Base-by-base conservation (phyloP, 495 filamentous ascomycete species). In the Penicillium atrosanguineum region DNA sequence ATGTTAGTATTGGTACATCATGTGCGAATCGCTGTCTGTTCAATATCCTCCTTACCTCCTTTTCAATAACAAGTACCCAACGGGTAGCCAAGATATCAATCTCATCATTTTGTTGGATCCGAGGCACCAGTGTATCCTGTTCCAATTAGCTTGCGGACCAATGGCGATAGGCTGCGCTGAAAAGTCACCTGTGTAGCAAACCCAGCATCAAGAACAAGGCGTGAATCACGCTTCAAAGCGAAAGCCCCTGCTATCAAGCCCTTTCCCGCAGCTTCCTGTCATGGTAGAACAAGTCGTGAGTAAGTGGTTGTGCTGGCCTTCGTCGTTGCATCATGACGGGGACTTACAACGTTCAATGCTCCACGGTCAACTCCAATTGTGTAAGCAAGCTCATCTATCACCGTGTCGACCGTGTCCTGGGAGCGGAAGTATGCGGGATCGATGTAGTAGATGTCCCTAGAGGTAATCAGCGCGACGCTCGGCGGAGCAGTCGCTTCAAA, bases 31-130 rank as follows among this genome's bases (percentile, higher is more conserved):
- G 31, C 11, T 15, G 11, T 11, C 12, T 8, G 14, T 1, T 31
- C 28, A 31, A 12, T 12, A 7, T 31, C 7, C 11, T 26, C 3
- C 63, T 40, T 63, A 88, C 91, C 77, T 98, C 94, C 74, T 98
- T 98, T 65, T 98, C 94, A 31, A 98, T 80, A 0, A 97, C 79
- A 0, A 97, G 62, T 23, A 97, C 74, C 91, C 90, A 96, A 42
- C 79, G 67, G 0, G 80, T 64, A 18, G 62, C 56, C 1, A 70
- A 64, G 9, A 90, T 69, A 48, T 85, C 69, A 16, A 95, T 62
- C 6, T 62, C 65, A 1, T 75, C 65, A 7, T 84, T 74, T 1
- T 83, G 73, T 34, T 73, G 71, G 14, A 80, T 54, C 12, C 76
- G 78, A 9, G 90, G 89, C 1, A 97, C 76, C 4, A 95, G 64